Evolutionary conservation across 495 filamentous ascomycete genomes (phyloP).

Genomic region (Aspergillus leporis): DNA sequence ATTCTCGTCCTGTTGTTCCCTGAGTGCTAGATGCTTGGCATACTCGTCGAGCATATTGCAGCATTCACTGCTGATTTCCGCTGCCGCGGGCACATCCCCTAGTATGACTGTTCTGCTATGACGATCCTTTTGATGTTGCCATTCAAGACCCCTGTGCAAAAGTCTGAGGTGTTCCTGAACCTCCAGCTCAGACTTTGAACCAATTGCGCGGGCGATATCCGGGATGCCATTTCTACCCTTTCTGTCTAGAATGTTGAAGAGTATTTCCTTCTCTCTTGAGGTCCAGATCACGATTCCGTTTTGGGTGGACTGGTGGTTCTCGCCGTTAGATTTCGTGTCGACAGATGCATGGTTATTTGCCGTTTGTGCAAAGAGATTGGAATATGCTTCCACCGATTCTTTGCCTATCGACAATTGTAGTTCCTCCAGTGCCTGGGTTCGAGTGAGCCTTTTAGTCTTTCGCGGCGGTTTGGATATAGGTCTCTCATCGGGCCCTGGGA

Average conservation of each 20-base stretch:
- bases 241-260: conserved; percentile 65
- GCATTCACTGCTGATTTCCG: conserved; percentile 69
- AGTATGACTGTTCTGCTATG: conserved; percentile 26
- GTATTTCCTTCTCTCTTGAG: conserved; percentile 61
- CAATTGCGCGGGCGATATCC: conserved; percentile 63
- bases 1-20: conserved; percentile 59
- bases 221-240: conserved; percentile 60
- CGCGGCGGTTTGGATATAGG: background rate
- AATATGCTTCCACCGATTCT: conserved; percentile 44
- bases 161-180: conserved; percentile 65
- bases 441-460: conserved; percentile 6
- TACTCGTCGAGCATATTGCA: conserved; percentile 64
- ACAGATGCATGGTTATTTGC: conserved; percentile 40
- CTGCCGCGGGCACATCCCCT: conserved; percentile 65
- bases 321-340: conserved; percentile 10
- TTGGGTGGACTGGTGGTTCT: conserved; percentile 45
- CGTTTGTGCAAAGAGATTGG: conserved; percentile 58
- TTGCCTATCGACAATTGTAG: conserved; percentile 13
- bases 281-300: conserved; percentile 72
- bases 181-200: conserved; percentile 73
- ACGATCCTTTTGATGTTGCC: conserved; percentile 30
- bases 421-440: conserved; percentile 11
- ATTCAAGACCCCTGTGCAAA: conserved; percentile 51
- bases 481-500: background rate
- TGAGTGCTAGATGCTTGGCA: conserved; percentile 58